Evolutionary conservation across 2,329 filamentous ascomycete genomes (phyloP), one percentile per base, ranked within the genome.

Genomic region (Aspergillus viridinutans): DNA sequence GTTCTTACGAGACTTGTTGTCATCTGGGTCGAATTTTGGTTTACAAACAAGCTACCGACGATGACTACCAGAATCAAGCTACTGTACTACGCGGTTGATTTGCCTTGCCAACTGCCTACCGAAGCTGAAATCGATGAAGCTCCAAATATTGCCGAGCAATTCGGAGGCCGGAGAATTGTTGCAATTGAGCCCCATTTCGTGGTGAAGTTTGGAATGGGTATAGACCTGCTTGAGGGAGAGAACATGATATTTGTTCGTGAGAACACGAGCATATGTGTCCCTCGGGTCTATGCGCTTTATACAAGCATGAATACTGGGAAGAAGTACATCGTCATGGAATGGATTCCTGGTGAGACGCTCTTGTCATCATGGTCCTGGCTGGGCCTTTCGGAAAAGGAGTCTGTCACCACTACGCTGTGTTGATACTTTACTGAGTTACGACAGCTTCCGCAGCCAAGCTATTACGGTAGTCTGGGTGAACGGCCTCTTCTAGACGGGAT

Each of bases 311-410:
- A 61, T 10, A 58, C 59, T 10, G 54, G 58, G 5, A 60, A 61
- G 49, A 71, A 63, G 32, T 71, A 66, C 50, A 71, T 72, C 23
- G 58, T 72, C 45, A 69, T 74, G 68, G 69, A 70, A 59, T 60
- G 60, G 43, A 61, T 72, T 43, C 42, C 64, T 53, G 68, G 69
- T 17, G 23, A 65, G 47, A 64, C 59, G 12, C 61, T 71, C 17
- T 52, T 63, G 20, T 45, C 55, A 20, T 29, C 51, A 17, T 71
- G 66, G 68, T 45, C 62, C 3, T 7, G 47, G 2, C 57, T 73
- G 28, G 55, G 48, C 47, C 20, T 32, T 47, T 12, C 12, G 6
- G 56, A 72, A 43, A 72, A 71, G 57, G 35, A 64, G 12, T 28
- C 49, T 17, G 63, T 72, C 52, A 21, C 59, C 7, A 49, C 26